Conservation (phyloP, 1,139 yeast species). For the Hansenula sp. region DNA sequence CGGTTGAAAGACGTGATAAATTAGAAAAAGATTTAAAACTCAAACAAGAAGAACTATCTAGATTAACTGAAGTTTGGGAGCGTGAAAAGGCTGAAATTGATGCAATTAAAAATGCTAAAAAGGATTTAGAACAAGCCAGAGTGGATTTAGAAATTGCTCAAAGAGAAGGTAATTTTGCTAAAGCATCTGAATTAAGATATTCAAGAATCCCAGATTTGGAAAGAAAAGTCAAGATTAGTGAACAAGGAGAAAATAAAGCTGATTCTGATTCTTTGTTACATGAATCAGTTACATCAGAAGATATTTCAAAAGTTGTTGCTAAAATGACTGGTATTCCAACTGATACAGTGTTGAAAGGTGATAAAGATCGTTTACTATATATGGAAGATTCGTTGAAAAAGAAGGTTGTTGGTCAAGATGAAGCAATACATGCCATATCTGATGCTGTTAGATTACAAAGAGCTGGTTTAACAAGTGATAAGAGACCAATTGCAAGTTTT, state of each 20-base stretch:
- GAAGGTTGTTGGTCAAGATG: constrained; percentile 93
- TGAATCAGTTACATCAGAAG: constrained; percentile 92
- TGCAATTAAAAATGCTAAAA: constrained; percentile 70
- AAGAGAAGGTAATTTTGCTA: constrained; percentile 79
- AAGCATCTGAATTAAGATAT: constrained; percentile 87
- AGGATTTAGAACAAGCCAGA: constrained; percentile 78
- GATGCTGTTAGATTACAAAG: constrained; percentile 95
- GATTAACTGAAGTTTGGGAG: constrained; percentile 84
- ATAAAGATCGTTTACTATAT: constrained; percentile 79
- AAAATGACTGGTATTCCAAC: constrained; percentile 96
- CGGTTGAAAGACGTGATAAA: constrained; percentile 64
- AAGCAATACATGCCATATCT: constrained; percentile 82
- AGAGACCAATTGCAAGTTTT: constrained; percentile 93
- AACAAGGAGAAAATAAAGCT: constrained; percentile 29
- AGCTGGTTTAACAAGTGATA: constrained; percentile 92
- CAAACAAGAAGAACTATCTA: constrained; percentile 60
- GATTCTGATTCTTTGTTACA: constrained; percentile 50
- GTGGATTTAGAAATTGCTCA: constrained; percentile 79
- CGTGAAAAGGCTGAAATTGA: constrained; percentile 73
- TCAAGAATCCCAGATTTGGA: constrained; percentile 80
- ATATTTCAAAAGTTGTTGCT: constrained; percentile 86
- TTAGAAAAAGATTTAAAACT: constrained; percentile 60
- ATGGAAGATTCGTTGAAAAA: constrained; percentile 79
- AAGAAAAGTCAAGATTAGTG: constrained; percentile 50
- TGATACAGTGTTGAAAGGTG: constrained; percentile 89